Evolutionary conservation across 129 eudicot species (phyloP).

Genomic region (Scalesia atractyloides): DNA sequence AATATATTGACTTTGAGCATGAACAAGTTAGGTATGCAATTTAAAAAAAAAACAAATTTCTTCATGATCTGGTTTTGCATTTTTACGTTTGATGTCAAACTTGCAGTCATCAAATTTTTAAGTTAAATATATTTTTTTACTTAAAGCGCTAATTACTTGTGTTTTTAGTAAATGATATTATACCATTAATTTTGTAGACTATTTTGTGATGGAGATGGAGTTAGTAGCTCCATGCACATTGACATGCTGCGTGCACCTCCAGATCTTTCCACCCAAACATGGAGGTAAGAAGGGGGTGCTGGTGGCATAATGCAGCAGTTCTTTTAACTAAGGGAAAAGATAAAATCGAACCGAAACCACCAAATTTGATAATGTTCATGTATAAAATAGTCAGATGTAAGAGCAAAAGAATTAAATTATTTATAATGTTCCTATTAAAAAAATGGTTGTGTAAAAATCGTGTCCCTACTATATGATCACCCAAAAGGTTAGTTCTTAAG

Average conservation of each 20-base stretch:
- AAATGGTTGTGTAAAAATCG: too few species aligned
- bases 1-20: too few species aligned
- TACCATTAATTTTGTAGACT: conserved; percentile 49
- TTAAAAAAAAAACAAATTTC: neutral
- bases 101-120: neutral
- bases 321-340: conserved; percentile 67
- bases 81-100: neutral
- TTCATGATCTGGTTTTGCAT: conserved; percentile 7
- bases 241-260: conserved; percentile 64
- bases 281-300: conserved; percentile 65
- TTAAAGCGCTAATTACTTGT: neutral
- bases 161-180: neutral
- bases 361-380: too few species aligned
- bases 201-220: conserved; percentile 58
- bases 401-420: too few species aligned
- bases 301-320: conserved; percentile 70
- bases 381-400: too few species aligned
- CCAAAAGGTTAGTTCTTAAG: too few species aligned
- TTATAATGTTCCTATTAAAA: too few species aligned
- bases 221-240: conserved; percentile 31
- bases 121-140: neutral
- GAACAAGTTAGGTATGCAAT: conserved; percentile 70
- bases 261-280: conserved; percentile 88
- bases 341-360: conserved; percentile 33
- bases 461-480: too few species aligned